Evolutionary conservation across 352 stramenopile species (phyloP).

Genomic region (Globisporangium radiosum): DNA sequence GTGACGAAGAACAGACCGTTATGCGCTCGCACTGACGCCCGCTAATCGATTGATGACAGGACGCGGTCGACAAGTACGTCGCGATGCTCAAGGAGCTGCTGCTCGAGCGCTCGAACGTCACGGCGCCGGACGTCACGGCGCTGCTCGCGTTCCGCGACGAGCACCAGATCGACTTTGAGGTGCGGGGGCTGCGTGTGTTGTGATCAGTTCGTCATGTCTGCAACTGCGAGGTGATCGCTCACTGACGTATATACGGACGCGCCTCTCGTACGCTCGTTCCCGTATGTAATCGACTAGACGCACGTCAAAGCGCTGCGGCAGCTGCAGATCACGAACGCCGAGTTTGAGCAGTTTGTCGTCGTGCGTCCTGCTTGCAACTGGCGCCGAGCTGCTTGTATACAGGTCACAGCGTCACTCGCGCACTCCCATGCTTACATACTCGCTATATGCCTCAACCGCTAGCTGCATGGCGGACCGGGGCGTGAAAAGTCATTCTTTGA

Average conservation of each 20-base stretch:
- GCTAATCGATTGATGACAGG: slow-evolving; percentile 5
- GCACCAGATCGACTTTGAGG: slow-evolving; percentile 69
- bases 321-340: slow-evolving; percentile 76
- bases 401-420: neutral
- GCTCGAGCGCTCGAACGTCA: slow-evolving; percentile 42
- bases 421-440: neutral
- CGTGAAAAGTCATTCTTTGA: slow-evolving; percentile 76
- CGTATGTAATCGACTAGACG: slow-evolving; percentile 23
- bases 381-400: neutral
- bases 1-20: neutral
- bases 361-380: slow-evolving; percentile 8
- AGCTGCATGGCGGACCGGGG: slow-evolving; percentile 54
- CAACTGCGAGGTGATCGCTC: neutral
- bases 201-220: neutral
- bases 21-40: neutral
- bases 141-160: slow-evolving; percentile 53
- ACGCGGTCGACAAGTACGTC: slow-evolving; percentile 49
- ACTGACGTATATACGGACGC: neutral
- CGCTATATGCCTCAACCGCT: neutral
- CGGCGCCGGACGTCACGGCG: slow-evolving; percentile 32
- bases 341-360: slow-evolving; percentile 79
- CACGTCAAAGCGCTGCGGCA: slow-evolving; percentile 65
- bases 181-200: neutral
- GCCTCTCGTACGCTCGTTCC: no score
- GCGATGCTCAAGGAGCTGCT: slow-evolving; percentile 45